Evolutionary conservation across 306 rosid species (phyloP), one percentile per base, ranked within the genome.

Genomic region (Inga laurina): DNA sequence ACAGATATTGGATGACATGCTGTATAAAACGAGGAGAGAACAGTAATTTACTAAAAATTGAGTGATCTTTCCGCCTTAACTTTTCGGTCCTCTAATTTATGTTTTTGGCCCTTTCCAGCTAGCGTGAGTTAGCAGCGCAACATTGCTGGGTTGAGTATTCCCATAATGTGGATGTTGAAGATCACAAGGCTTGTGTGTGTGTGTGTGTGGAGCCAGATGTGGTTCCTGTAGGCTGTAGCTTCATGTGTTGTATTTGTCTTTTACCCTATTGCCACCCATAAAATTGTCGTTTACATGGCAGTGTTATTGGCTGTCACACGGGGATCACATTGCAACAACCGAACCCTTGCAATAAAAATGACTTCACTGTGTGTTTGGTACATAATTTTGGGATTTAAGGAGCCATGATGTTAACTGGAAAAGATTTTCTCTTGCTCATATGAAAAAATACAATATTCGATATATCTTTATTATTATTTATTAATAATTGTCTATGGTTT

Each of bases 211-310:
- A 35, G 51, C 30, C 34, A 15, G 72, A 72, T 72, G 66, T 80
- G 71, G 75, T 56, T 59, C 37, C 18, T 45, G 44, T 74, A 2
- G 27, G 24, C 14, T 59, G 15, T 9, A 44, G 76, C 64, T 72
- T 83, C 39, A 27, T 59, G 57, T 74, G 80, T 70, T 61, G 85
- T 54, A 37, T 76, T 76, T 62, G 41, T 66, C 16, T 51, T 61
- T 54, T 74, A 46, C 61, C 43, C 34, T 62, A 8, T 13, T 56
- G 74, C 77, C 51, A 35, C 48, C 77, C 24, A 41, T 24, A 16
- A 75, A 51, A 43, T 83, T 61, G 30, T 72, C 14, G 66, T 76
- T 54, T 43, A 16, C 10, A 18, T 30, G 82, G 7, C 32, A 71
- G 21, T 39, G 71, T 79, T 79, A 32, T 83, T n/a, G 35, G 78